Percentiles rank a stretch among this genome's conserved stretches.
These are phyloP conservation scores for Pinus tabuliformis DNA, from an alignment of 75 land plant species.

Conservation along the genomic window DNA sequence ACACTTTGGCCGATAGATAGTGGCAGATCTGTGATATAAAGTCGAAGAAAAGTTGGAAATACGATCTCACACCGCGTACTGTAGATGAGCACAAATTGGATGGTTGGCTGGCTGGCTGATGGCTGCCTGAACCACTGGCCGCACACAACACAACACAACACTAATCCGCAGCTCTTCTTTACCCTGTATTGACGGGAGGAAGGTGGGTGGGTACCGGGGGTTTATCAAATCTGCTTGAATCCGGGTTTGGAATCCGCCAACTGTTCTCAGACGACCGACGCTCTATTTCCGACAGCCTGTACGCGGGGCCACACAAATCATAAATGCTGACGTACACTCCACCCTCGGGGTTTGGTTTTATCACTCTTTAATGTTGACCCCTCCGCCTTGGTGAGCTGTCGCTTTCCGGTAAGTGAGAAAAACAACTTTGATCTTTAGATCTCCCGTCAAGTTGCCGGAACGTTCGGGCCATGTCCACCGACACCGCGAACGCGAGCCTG, in stretches of 20 bases:
- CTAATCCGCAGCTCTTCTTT: neutral
- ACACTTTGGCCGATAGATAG: too few relatives aligned
- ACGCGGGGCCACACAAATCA: conserved; percentile 1
- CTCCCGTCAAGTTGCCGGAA: neutral
- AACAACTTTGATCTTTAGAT: too few relatives aligned
- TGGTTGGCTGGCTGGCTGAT: too few relatives aligned
- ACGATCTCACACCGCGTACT: too few relatives aligned
- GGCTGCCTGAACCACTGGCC: too few relatives aligned
- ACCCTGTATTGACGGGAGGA: neutral
- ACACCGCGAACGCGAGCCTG: neutral
- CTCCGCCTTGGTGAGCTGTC: neutral
- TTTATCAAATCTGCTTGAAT: neutral
- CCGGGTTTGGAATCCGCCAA: neutral
- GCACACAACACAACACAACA: too few relatives aligned
- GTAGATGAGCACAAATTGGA: too few relatives aligned
- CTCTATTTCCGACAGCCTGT: conserved; percentile 6
- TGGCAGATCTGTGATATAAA: too few relatives aligned
- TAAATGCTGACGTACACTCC: conserved; percentile 7
- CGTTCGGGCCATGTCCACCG: neutral
- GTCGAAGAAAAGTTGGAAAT: too few relatives aligned
- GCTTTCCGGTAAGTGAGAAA: neutral
- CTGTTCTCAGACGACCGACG: neutral
- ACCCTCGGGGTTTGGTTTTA: neutral
- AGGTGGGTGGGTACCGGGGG: too few relatives aligned
- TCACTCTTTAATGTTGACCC: neutral